A percentile compares a stretch with the other conserved stretches of the same genome.
These are phyloP conservation scores for Hexamita inflata DNA, from an alignment of 208 protist genomes.

Conservation along the genomic window DNA sequence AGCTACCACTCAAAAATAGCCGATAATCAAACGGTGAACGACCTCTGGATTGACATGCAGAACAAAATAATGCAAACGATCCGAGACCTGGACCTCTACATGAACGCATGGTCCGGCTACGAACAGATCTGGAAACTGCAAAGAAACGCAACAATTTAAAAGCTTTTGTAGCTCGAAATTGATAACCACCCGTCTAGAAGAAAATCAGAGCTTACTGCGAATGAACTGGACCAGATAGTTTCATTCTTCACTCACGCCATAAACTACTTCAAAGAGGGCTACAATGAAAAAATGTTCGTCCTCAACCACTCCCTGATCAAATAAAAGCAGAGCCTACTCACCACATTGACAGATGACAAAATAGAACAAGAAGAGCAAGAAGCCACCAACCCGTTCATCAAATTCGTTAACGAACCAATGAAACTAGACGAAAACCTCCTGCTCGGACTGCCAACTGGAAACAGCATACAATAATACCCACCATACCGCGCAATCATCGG, in stretches of 20 bases:
- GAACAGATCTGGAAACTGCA: neutral
- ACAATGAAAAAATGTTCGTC: neutral
- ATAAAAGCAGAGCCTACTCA: no score
- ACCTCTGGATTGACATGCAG: neutral
- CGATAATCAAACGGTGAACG: neutral
- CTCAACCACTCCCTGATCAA: no score
- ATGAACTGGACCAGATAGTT: neutral
- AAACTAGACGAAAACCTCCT: slow-evolving; percentile 12
- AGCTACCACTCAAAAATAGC: neutral
- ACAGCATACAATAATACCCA: neutral
- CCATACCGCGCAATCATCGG: neutral
- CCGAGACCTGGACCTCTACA: neutral
- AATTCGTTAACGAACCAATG: no score
- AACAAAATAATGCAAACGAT: neutral
- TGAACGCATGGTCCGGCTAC: neutral
- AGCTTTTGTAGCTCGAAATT: neutral
- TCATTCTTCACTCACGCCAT: neutral
- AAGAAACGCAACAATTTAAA: neutral
- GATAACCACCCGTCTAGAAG: no score
- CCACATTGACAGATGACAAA: no score
- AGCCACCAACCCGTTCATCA: no score
- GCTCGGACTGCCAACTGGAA: neutral
- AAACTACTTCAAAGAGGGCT: neutral
- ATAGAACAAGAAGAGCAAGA: no score
- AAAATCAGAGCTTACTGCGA: neutral